phyloP scores from a whole-genome alignment of 768 basidiomycete species.

The Lentinula lateritia region DNA sequence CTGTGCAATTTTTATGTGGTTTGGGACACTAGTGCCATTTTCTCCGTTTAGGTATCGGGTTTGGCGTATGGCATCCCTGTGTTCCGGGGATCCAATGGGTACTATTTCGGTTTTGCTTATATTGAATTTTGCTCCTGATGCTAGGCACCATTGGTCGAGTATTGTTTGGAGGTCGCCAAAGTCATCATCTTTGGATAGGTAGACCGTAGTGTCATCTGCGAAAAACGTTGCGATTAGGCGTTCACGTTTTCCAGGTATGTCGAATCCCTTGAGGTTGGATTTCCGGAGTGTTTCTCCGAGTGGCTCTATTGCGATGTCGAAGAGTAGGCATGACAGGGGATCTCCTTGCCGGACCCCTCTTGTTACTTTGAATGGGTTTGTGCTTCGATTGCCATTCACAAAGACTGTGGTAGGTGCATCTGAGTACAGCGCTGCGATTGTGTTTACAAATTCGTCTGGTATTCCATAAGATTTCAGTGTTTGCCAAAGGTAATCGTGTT shows the following conservation, averaged over 20 bases:
- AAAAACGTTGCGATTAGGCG: slow-evolving; percentile 27
- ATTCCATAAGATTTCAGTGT: slow-evolving; percentile 6
- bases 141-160: slow-evolving; percentile 32
- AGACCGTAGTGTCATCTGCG: slow-evolving; percentile 36
- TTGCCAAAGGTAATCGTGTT: slow-evolving; percentile 14
- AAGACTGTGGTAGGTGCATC: slow-evolving; percentile 14
- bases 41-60: not conserved
- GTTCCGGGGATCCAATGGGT: not conserved
- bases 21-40: slow-evolving; percentile 14
- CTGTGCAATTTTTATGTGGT: slow-evolving; percentile 18
- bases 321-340: slow-evolving; percentile 34
- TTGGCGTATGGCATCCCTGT: not conserved
- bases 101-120: slow-evolving; percentile 32
- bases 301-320: too few species aligned
- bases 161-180: slow-evolving; percentile 17
- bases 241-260: slow-evolving; percentile 13
- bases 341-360: slow-evolving; percentile 29
- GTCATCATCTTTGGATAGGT: slow-evolving; percentile 23
- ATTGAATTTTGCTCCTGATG: slow-evolving; percentile 38
- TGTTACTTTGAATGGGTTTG: slow-evolving; percentile 11
- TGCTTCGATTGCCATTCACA: slow-evolving; percentile 17
- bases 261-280: slow-evolving; percentile 22
- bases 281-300: slow-evolving; percentile 24
- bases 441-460: slow-evolving; percentile 11
- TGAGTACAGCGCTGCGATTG: slow-evolving; percentile 16